phyloP scores from a whole-genome alignment of 2,329 filamentous ascomycete genomes.

The Exophiala dermatitidis region DNA sequence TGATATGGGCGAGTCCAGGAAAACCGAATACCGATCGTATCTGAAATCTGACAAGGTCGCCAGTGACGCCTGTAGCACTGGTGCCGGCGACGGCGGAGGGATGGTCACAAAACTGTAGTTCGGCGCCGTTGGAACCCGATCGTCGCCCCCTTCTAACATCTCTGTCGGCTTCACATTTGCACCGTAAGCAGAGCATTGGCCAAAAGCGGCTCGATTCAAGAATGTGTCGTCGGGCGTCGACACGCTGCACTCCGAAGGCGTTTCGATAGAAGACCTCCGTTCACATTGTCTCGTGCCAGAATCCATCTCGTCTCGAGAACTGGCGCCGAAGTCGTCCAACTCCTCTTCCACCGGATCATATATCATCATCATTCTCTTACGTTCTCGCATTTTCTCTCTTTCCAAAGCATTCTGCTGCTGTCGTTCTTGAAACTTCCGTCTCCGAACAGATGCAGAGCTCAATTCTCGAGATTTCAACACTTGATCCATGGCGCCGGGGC shows the following conservation, averaged over 20 bases:
- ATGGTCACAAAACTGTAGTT: slow-evolving; percentile 11
- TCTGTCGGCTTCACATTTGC: slow-evolving; percentile 1
- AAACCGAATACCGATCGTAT: slow-evolving; percentile 21
- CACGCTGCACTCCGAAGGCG: slow-evolving; percentile 18
- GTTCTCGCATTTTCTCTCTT: slow-evolving; percentile 6
- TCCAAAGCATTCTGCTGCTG: slow-evolving; percentile 15
- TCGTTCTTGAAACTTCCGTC: slow-evolving; percentile 21
- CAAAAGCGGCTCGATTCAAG: slow-evolving; percentile 6
- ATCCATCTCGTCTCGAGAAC: slow-evolving; percentile 3
- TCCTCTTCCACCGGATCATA: slow-evolving; percentile 12
- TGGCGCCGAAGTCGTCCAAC: neutral
- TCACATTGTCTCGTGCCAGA: slow-evolving; percentile 7
- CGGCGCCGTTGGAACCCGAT: slow-evolving; percentile 3
- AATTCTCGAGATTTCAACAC: slow-evolving; percentile 16
- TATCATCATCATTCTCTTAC: slow-evolving; percentile 14
- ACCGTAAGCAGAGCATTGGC: neutral
- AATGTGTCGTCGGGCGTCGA: slow-evolving; percentile 15
- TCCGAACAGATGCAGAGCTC: slow-evolving; percentile 21
- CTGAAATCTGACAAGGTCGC: slow-evolving; percentile 21
- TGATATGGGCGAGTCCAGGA: slow-evolving; percentile 15
- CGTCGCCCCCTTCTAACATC: slow-evolving; percentile 12
- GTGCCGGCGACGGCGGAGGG: slow-evolving; percentile 12
- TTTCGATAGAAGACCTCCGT: slow-evolving; percentile 18
- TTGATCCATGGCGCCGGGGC: slow-evolving; percentile 19
- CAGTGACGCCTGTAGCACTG: slow-evolving; percentile 19